Base-by-base conservation (phyloP, 495 filamentous ascomycete genomes). In the Pseudotulostoma volvatum region DNA sequence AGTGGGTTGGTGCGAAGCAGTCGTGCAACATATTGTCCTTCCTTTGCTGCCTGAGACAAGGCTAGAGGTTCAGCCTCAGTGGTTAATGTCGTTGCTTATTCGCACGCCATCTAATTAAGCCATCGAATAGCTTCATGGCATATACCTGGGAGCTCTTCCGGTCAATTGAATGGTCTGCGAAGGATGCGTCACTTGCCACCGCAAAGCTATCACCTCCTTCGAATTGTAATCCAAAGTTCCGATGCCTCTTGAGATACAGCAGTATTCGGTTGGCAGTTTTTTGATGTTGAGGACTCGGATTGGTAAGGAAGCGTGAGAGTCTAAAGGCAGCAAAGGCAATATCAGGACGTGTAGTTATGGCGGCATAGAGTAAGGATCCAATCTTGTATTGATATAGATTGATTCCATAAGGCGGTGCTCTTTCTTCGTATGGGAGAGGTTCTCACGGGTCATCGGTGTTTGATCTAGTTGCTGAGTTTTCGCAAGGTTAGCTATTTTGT, bases 301-400 rank as follows among this genome's bases (percentile, higher is more conserved):
- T 57, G 4, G 33, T 39, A 1, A 53, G 37, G 36, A 44, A 51
- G 31, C 46, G n/a, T 17, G 52, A 33, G 8, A 57, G 19, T 11
- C 40, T 36, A 1, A 31, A 25, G 14, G 32, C 40, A 0, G 41
- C 37, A 20, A 38, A 40, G 1, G 51, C 43, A 5, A 47, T 38
- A 33, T 59, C 51, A 17, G 47, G 32, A 7, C 45, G 17, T 2
- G 53, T 55, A 14, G 40, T 53, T 0, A 42, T 42, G 4, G 51
- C 40, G 9, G 47, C 36, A 43, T 53, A 59, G 16, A 40, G 33
- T 8, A 40, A 9, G 2, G 46, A 59, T 18, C 53, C 47, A 9
- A 59, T 40, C 21, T 48, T 47, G 18, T 48, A 37, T 31, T 52
- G 44, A 34, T 55, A 54, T 11, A 18, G 11, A 14, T 47, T 30